These are phyloP conservation scores for Bolboschoenoplectus hybrid DNA, from an alignment of 202 grass and related monocot genomes.

Conservation along the genomic window DNA sequence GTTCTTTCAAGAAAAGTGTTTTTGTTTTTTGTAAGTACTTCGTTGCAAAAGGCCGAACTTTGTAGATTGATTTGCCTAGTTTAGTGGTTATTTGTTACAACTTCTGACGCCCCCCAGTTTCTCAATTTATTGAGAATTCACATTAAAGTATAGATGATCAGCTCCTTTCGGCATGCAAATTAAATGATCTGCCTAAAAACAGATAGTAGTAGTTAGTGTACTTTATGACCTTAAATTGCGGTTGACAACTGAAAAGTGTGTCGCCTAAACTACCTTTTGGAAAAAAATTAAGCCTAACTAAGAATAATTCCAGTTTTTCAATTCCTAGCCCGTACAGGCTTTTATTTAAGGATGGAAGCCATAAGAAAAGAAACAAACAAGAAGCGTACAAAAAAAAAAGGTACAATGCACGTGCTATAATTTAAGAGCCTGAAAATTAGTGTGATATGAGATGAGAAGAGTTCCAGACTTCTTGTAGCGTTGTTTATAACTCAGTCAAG, in stretches of 20 bases:
- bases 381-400: neutral
- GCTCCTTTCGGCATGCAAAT: neutral
- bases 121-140: neutral
- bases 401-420: neutral
- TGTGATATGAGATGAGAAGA: neutral
- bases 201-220: neutral
- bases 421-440: neutral
- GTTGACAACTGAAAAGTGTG: neutral
- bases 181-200: constrained; percentile 19
- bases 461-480: neutral
- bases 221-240: constrained; percentile 24
- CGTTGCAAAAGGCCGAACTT: neutral
- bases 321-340: neutral
- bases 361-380: neutral
- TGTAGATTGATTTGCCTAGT: constrained; percentile 16
- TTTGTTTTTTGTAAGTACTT: neutral
- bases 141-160: constrained; percentile 1
- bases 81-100: neutral
- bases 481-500: neutral
- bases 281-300: neutral
- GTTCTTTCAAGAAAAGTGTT: constrained; percentile 1
- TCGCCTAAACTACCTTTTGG: neutral
- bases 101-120: neutral
- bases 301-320: neutral
- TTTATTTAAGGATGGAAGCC: neutral